These are phyloP conservation scores for Dicorynia guianensis DNA, from an alignment of 306 rosid genomes.

Conservation along the genomic window DNA sequence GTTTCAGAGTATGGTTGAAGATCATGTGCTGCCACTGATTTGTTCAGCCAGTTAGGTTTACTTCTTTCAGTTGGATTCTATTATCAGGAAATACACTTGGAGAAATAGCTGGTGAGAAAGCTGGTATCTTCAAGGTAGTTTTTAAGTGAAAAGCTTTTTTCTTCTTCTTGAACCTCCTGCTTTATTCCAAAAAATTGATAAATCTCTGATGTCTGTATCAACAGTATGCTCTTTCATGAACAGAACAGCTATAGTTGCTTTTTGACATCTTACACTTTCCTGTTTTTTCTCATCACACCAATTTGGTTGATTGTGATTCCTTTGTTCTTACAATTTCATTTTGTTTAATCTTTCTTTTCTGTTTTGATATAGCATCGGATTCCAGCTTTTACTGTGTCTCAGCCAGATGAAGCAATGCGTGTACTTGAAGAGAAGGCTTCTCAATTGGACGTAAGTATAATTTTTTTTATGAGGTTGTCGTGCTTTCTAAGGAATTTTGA, in stretches of 20 bases:
- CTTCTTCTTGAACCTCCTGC: too few relatives aligned
- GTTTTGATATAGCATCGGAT: constrained; percentile 58
- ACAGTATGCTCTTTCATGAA: constrained; percentile 30
- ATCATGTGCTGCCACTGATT: not conserved
- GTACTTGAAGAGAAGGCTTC: constrained; percentile 87
- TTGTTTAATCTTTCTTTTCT: constrained; percentile 20
- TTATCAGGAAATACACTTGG: constrained; percentile 81
- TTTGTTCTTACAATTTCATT: constrained; percentile 23
- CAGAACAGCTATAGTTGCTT: constrained; percentile 5
- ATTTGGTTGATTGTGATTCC: constrained; percentile 9
- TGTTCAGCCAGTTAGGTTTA: constrained; percentile 39
- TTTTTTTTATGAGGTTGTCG: constrained; percentile 23
- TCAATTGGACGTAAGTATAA: constrained; percentile 66
- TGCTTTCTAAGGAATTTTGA: constrained; percentile 22
- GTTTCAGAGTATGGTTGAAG: not conserved
- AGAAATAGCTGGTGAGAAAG: constrained; percentile 96
- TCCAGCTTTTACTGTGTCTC: constrained; percentile 88
- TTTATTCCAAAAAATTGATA: not conserved
- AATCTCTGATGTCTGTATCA: constrained; percentile 24
- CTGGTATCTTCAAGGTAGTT: constrained; percentile 93
- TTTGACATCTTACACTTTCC: constrained; percentile 18
- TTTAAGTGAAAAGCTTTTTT: constrained; percentile 32
- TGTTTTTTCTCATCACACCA: constrained; percentile 25
- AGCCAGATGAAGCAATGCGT: constrained; percentile 90
- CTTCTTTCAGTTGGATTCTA: constrained; percentile 39